Conservation (phyloP, 2,329 filamentous ascomycete genomes). For the Lomentospora prolificans region DNA sequence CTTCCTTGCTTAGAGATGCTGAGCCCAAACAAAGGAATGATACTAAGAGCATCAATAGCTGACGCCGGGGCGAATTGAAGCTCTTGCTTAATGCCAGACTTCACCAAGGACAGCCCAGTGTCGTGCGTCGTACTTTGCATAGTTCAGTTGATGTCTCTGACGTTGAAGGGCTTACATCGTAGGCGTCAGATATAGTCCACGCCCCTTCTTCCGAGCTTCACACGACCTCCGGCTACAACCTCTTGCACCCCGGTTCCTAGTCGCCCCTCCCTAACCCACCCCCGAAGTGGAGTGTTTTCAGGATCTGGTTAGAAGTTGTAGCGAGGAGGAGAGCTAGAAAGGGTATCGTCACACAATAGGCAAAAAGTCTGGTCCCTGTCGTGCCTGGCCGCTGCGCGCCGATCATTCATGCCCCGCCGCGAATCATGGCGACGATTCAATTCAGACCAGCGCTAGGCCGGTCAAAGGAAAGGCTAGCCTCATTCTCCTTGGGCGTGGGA, state of each 20-base stretch:
- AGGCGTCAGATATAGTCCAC: background rate
- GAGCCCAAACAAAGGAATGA: background rate
- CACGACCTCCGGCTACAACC: background rate
- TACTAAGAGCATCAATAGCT: background rate
- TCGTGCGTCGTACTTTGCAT: too few relatives aligned
- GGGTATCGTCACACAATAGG: too few relatives aligned
- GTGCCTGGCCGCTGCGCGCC: background rate
- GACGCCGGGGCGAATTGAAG: too few relatives aligned
- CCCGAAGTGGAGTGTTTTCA: too few relatives aligned
- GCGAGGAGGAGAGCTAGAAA: too few relatives aligned
- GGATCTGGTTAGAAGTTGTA: too few relatives aligned
- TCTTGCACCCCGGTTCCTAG: background rate
- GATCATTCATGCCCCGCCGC: conserved; percentile 5
- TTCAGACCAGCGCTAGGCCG: background rate
- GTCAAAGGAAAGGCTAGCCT: background rate
- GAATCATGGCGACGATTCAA: background rate
- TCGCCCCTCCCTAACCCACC: too few relatives aligned
- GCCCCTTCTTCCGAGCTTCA: background rate
- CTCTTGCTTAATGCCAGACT: too few relatives aligned
- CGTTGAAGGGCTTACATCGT: background rate
- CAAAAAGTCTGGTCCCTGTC: too few relatives aligned
- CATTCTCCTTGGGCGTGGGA: background rate
- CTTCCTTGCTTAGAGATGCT: background rate
- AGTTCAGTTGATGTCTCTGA: background rate
- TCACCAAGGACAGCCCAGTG: too few relatives aligned